Evolutionary conservation across 805 yeast genomes (phyloP), one percentile per base, ranked within the genome.

Genomic region (Saturnispora sanitii): DNA sequence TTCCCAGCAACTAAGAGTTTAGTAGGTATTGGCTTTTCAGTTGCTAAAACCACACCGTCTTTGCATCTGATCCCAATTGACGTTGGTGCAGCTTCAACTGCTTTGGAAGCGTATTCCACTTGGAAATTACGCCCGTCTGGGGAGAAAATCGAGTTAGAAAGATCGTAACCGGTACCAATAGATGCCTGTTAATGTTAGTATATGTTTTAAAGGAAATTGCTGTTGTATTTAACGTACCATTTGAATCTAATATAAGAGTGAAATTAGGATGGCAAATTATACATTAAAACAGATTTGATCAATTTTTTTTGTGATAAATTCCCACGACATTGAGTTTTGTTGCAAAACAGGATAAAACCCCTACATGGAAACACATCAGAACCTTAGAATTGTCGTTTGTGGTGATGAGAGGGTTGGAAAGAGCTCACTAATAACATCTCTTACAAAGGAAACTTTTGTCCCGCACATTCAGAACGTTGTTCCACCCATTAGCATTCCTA

Each of bases 121-220:
- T 92, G 99, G 68, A 92, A 92, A 62, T 84, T 85, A 67, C 95
- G 75, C 31, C 95, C 95, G 60, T 86, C 95, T 43, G 90, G 90
- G 42, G 86, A 78, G 67, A 92, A 92, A 47, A 90, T 96, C 66
- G 94, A 81, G 68, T 92, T 92, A 26, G 96, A 86, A 57, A 92
- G 79, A 71, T 92, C 99, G 77, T 92, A 92, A 16, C 99, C 99
- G 22, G 99, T 92, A 53, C 99, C 99, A 53, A 92, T 88, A 35
- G 98, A 92, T 30, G 97, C 82, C 65, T 50, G 38, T 8, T 6
- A 19, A 4, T 32, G 35, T 32, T 32, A 19, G 33, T 26, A 23
- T 20, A 8, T 4, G 11, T 33, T 34, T 44, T 37, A 29, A 23
- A 26, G 18, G 5, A 21, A 11, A 29, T 5, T 7, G 34, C 11